Evolutionary conservation across 371 early-diverging fungal species (phyloP).

Genomic region (Sporodiniella umbellata): DNA sequence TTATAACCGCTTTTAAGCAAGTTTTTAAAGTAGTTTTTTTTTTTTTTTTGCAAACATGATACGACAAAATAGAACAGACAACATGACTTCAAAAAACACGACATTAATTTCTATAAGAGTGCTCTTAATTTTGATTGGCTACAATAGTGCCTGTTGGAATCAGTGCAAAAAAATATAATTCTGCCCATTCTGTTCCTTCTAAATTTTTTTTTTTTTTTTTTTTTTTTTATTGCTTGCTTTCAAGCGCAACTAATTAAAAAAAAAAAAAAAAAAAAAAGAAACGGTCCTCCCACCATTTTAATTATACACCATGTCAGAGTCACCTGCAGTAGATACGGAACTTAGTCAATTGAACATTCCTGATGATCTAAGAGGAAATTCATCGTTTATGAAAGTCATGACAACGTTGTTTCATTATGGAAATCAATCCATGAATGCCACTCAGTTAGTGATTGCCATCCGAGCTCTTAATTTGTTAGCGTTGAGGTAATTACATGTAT

Average conservation of each 20-base stretch:
- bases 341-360: constrained; percentile 38
- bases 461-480: constrained; percentile 40
- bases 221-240: neutral
- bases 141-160: too few relatives aligned
- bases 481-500: constrained; percentile 28
- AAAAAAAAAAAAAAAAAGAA: too few relatives aligned
- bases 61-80: too few relatives aligned
- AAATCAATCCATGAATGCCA: constrained; percentile 46
- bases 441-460: constrained; percentile 43
- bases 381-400: constrained; percentile 50
- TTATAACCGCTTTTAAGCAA: too few relatives aligned
- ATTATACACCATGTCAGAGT: neutral
- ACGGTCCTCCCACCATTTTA: neutral
- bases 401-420: constrained; percentile 50
- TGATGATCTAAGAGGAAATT: constrained; percentile 40
- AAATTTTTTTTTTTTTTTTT: too few relatives aligned
- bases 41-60: too few relatives aligned
- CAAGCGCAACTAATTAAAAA: neutral
- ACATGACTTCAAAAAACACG: too few relatives aligned
- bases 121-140: too few relatives aligned
- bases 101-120: too few relatives aligned
- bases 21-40: too few relatives aligned
- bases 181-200: too few relatives aligned
- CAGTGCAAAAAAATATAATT: too few relatives aligned
- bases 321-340: constrained; percentile 34